phyloP scores from a whole-genome alignment of 371 early-diverging fungal species.

The Lichtheimia hyalospora region DNA sequence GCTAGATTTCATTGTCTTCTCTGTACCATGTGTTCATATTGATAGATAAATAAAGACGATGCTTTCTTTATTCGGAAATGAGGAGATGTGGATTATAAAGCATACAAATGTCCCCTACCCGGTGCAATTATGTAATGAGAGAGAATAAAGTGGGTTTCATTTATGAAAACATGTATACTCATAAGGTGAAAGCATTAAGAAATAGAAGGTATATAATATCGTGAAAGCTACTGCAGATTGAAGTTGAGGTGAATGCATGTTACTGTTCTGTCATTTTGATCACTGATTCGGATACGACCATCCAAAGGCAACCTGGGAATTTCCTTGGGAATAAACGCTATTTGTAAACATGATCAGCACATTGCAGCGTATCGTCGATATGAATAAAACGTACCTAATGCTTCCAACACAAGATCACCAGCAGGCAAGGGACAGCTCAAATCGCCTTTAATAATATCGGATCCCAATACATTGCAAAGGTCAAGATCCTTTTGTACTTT shows the following conservation, averaged over 20 bases:
- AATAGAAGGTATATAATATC: too few species aligned
- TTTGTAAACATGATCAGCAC: not conserved
- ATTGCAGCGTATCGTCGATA: not conserved
- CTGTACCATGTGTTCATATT: too few species aligned
- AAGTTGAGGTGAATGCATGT: slow-evolving; percentile 45
- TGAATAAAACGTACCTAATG: slow-evolving; percentile 30
- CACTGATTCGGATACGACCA: slow-evolving; percentile 40
- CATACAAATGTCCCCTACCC: too few species aligned
- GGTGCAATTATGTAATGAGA: too few species aligned
- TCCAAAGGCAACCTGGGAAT: slow-evolving; percentile 43
- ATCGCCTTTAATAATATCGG: slow-evolving; percentile 40
- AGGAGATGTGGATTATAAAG: too few species aligned
- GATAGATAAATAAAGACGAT: too few species aligned
- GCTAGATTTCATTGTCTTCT: too few species aligned
- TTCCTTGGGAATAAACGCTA: slow-evolving; percentile 47
- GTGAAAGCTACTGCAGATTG: slow-evolving; percentile 21
- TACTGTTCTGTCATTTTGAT: slow-evolving; percentile 38
- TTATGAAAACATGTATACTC: too few species aligned
- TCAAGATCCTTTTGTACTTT: slow-evolving; percentile 47
- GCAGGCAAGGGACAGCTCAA: slow-evolving; percentile 31
- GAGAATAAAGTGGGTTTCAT: too few species aligned
- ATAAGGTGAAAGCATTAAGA: too few species aligned
- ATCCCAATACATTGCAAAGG: slow-evolving; percentile 33
- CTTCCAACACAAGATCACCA: slow-evolving; percentile 40
- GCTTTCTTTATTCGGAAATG: too few species aligned